These are phyloP conservation scores for Henningerozyma blattae DNA, from an alignment of 805 yeast species.

Conservation along the genomic window DNA sequence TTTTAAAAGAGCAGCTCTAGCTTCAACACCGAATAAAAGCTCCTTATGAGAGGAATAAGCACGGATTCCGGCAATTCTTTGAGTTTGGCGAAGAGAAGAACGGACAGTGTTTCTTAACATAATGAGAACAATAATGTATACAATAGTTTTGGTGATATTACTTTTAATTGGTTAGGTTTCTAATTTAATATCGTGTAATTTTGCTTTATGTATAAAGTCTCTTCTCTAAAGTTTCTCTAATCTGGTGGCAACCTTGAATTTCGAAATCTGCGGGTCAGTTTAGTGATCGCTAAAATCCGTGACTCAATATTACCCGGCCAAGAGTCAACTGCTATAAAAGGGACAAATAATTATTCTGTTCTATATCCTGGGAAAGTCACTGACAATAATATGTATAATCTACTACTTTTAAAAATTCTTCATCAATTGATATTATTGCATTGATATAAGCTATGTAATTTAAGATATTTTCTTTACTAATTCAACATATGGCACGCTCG, in stretches of 20 bases:
- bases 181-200: neutral
- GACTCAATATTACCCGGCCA: too few species aligned
- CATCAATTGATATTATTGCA: too few species aligned
- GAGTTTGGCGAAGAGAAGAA: too few species aligned
- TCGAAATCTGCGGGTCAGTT: neutral
- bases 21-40: slow-evolving; percentile 92
- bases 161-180: neutral
- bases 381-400: too few species aligned
- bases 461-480: too few species aligned
- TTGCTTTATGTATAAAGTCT: neutral
- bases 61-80: slow-evolving; percentile 12
- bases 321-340: too few species aligned
- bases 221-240: neutral
- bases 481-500: too few species aligned
- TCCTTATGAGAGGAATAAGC: slow-evolving; percentile 62
- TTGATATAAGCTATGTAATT: too few species aligned
- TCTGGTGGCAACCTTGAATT: neutral
- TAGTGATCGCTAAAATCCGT: too few species aligned
- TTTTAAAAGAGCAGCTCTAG: slow-evolving; percentile 83
- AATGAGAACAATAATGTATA: neutral
- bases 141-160: neutral
- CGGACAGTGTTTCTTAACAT: slow-evolving; percentile 15
- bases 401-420: too few species aligned
- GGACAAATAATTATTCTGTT: too few species aligned
- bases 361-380: too few species aligned